phyloP scores from a whole-genome alignment of 2,329 filamentous ascomycete species.

The Alternaria arborescens region DNA sequence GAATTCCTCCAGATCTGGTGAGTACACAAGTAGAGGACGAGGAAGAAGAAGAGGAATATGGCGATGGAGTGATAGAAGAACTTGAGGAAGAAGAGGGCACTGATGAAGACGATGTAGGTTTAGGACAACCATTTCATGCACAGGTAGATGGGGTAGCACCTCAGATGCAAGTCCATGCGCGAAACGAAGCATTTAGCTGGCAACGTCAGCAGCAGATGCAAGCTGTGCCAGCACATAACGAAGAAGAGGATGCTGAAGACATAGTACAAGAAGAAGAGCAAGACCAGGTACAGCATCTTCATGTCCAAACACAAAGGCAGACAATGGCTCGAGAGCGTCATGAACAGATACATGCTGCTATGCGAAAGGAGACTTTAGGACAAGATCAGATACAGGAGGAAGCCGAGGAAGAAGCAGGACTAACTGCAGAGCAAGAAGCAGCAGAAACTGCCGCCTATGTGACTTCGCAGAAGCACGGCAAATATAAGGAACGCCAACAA shows the following conservation, averaged over 20 bases:
- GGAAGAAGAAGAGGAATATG: background rate
- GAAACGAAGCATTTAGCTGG: background rate
- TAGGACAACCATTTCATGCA: background rate
- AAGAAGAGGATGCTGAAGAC: background rate
- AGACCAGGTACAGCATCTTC: background rate
- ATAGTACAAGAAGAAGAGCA: background rate
- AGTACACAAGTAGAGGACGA: background rate
- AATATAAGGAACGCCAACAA: background rate
- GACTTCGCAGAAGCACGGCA: background rate
- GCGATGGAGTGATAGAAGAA: background rate
- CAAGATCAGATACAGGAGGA: background rate
- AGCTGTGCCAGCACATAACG: background rate
- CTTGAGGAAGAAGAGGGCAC: background rate
- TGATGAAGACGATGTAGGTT: background rate
- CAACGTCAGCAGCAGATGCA: background rate
- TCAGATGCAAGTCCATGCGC: background rate
- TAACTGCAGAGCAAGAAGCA: background rate
- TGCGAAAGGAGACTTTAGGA: background rate
- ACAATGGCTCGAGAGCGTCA: background rate
- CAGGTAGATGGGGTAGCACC: background rate
- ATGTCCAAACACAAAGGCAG: background rate
- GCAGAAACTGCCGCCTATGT: background rate
- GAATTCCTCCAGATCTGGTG: background rate
- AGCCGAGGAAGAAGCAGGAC: background rate
- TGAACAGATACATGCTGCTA: background rate